These are phyloP conservation scores for Ceratocystis destructans DNA, from an alignment of 2,329 filamentous ascomycete genomes.

Conservation along the genomic window DNA sequence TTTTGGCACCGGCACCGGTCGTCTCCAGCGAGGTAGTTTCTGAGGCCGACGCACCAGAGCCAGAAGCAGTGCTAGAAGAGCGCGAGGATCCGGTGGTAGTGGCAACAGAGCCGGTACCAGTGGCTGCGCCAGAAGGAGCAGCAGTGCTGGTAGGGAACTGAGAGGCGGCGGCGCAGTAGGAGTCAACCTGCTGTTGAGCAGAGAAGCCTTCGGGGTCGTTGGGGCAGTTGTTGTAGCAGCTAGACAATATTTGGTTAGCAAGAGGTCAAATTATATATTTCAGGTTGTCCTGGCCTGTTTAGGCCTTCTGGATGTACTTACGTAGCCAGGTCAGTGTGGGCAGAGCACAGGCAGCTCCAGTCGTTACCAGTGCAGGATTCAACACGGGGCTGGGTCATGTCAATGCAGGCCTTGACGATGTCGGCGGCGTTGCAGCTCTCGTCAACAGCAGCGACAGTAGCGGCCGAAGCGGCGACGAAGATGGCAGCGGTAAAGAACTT, in stretches of 20 bases:
- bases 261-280: too few species aligned
- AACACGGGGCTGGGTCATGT: slow-evolving; percentile 30
- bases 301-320: slow-evolving; percentile 24
- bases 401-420: slow-evolving; percentile 35
- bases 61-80: slow-evolving; percentile 20
- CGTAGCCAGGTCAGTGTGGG: slow-evolving; percentile 34
- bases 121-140: slow-evolving; percentile 21
- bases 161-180: slow-evolving; percentile 35
- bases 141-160: slow-evolving; percentile 29
- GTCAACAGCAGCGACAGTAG: slow-evolving; percentile 24
- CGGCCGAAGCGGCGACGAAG: slow-evolving; percentile 27
- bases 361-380: slow-evolving; percentile 29
- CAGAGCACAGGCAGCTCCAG: slow-evolving; percentile 35
- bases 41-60: slow-evolving; percentile 20
- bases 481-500: slow-evolving; percentile 33
- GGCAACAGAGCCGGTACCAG: slow-evolving; percentile 19
- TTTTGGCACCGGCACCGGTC: slow-evolving; percentile 26
- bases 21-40: slow-evolving; percentile 23
- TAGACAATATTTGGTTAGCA: slow-evolving; percentile 20
- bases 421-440: slow-evolving; percentile 32
- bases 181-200: slow-evolving; percentile 29
- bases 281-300: too few species aligned
- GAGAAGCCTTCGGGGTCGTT: slow-evolving; percentile 30
- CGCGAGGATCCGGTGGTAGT: slow-evolving; percentile 21
- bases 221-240: slow-evolving; percentile 46